Evolutionary conservation across 2,329 filamentous ascomycete species (phyloP).

Genomic region (Botrytis fragariae): DNA sequence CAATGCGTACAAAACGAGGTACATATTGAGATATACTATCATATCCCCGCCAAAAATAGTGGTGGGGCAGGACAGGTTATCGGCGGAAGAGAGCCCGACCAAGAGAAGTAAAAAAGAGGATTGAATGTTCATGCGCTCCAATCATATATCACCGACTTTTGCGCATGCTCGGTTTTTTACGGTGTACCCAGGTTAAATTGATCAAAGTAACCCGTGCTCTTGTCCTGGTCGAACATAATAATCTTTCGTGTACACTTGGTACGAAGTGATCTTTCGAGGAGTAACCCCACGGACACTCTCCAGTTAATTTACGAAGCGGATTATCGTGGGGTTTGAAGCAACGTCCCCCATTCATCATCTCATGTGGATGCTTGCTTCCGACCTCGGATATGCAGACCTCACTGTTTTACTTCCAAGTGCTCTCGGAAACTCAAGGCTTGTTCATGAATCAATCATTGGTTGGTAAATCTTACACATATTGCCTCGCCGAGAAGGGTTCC

Average conservation of each 20-base stretch:
- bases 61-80: conserved; percentile 14
- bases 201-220: background rate
- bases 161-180: background rate
- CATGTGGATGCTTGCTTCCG: conserved; percentile 1
- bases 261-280: background rate
- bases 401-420: background rate
- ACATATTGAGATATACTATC: background rate
- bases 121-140: conserved; percentile 21
- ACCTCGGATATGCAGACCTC: conserved; percentile 1
- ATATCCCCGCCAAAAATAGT: conserved; percentile 15
- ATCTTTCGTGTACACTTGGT: background rate
- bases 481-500: background rate
- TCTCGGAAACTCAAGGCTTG: background rate
- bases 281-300: background rate
- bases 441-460: background rate
- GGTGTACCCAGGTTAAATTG: background rate
- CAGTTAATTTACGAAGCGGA: background rate
- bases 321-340: background rate
- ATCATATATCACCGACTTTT: conserved; percentile 9
- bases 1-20: background rate
- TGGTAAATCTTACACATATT: background rate
- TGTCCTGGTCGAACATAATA: background rate
- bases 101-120: conserved; percentile 3
- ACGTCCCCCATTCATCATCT: conserved; percentile 1
- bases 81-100: conserved; percentile 22